phyloP scores from a whole-genome alignment of 2,329 filamentous ascomycete genomes.

The Cladosporium velox region DNA sequence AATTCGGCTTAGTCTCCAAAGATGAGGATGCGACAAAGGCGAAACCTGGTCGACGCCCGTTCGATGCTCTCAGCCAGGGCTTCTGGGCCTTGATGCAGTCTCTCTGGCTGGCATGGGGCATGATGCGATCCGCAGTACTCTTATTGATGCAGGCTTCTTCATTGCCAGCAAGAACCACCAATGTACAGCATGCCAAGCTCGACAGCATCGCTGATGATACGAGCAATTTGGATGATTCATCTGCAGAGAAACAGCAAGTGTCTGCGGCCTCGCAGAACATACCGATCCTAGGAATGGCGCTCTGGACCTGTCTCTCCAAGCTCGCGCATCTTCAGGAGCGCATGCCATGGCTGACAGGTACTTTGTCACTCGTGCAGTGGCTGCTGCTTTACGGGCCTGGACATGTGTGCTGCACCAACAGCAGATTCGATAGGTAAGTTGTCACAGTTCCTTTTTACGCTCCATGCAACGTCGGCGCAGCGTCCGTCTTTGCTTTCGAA shows the following conservation, averaged over 20 bases:
- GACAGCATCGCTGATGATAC: neutral
- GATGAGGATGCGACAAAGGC: neutral
- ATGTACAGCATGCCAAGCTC: neutral
- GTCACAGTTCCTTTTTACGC: conserved; percentile 30
- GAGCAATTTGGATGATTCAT: neutral
- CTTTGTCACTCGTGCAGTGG: conserved; percentile 75
- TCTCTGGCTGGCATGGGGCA: conserved; percentile 51
- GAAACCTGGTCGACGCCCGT: conserved; percentile 13
- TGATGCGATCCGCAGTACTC: conserved; percentile 64
- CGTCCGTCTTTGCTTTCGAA: conserved; percentile 20
- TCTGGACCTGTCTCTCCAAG: conserved; percentile 73
- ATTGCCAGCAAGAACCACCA: conserved; percentile 56
- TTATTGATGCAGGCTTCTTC: conserved; percentile 63
- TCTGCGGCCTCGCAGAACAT: conserved; percentile 10
- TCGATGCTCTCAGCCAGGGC: conserved; percentile 25
- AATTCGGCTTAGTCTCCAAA: conserved; percentile 56
- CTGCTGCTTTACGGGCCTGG: conserved; percentile 73
- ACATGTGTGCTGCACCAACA: conserved; percentile 70
- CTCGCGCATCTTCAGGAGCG: conserved; percentile 72
- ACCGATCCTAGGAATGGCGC: conserved; percentile 73
- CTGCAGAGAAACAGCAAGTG: neutral
- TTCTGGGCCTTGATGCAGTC: conserved; percentile 56
- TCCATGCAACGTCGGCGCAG: conserved; percentile 23
- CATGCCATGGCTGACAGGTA: conserved; percentile 88
- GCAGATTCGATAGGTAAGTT: conserved; percentile 86